Percentiles rank a stretch among this genome's conserved stretches.
Evolutionary conservation across 495 filamentous ascomycete genomes (phyloP).

Genomic region (Xylaria grammica): DNA sequence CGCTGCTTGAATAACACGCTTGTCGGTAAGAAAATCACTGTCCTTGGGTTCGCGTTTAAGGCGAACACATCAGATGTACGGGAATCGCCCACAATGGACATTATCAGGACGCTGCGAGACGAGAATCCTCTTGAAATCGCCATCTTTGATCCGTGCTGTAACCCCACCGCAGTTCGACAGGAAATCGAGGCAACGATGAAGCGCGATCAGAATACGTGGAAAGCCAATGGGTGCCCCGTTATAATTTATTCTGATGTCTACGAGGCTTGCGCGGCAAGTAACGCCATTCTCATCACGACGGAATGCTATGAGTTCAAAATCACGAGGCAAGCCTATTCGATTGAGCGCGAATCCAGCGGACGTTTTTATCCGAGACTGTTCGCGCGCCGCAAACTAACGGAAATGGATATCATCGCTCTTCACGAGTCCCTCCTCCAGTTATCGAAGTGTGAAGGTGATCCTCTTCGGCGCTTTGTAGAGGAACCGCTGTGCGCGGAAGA

Average conservation of each 20-base stretch:
- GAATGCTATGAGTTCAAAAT: slow-evolving; percentile 69
- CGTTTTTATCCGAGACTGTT: slow-evolving; percentile 34
- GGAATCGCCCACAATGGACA: slow-evolving; percentile 70
- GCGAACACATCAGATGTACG: slow-evolving; percentile 80
- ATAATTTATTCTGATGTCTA: slow-evolving; percentile 55
- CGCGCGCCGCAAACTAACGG: slow-evolving; percentile 24
- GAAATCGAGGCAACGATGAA: slow-evolving; percentile 50
- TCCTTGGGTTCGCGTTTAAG: slow-evolving; percentile 84
- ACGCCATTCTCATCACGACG: slow-evolving; percentile 65
- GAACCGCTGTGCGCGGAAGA: slow-evolving; percentile 40
- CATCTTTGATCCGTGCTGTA: slow-evolving; percentile 76
- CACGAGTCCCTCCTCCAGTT: neutral
- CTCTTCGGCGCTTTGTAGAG: slow-evolving; percentile 33
- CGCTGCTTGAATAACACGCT: slow-evolving; percentile 71
- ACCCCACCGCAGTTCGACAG: slow-evolving; percentile 42
- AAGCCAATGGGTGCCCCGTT: no score
- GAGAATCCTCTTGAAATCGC: slow-evolving; percentile 68
- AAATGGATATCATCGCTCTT: slow-evolving; percentile 32
- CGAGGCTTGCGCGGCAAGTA: slow-evolving; percentile 54
- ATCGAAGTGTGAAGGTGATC: slow-evolving; percentile 26
- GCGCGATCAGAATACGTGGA: slow-evolving; percentile 28
- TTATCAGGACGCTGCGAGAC: slow-evolving; percentile 67
- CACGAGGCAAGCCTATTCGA: no score
- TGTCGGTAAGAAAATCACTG: slow-evolving; percentile 70
- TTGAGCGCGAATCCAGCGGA: slow-evolving; percentile 20